Base-by-base conservation (phyloP, 1,284 basidiomycete genomes). In the Irpex rosettiformis region DNA sequence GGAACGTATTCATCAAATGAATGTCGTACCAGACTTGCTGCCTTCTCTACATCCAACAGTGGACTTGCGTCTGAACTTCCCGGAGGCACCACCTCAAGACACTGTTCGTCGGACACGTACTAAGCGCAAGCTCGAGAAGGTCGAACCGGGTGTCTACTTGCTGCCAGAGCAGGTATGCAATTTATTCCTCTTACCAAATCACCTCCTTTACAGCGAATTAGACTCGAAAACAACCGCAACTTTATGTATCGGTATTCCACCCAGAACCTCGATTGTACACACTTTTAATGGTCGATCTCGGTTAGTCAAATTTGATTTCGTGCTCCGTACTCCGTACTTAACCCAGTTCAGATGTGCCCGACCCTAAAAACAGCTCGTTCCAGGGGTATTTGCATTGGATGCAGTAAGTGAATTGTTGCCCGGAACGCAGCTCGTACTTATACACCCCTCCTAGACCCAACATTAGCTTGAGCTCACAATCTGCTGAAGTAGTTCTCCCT, bases 1-100 rank as follows among this genome's bases (percentile, higher is more conserved):
- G 92, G 92, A 98, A 72, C 88, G 95, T 66, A 72, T 96, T 51
- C 80, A 91, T 67, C 89, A 94, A 74, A 94, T 98, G 92, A 77
- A 88, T 55, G 86, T 98, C 55, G 79, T 97, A 3, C 96, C 96
- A 0, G 96, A 98, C 70, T 75, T 96, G 1, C 71, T 98, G 5
- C 84, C 92, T 0, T 77, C 77, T 30, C 72, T 96, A 18, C 82
- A 82, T 54, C 93, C 94, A 0, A 83, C 83, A 7, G 70, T 91
- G 22, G 91, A 96, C 69, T 73, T 95, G 4, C 86, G 84, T 58
- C 67, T 94, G 47, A 79, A 80, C 10, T 82, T 84, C 63, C 81
- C 76, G 4, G 70, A 71, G 65, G 71, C 67, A 0, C 67, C 66
- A 55, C 75, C 72, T 10, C 57, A 70, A 24, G 65, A 61, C 61